These are phyloP conservation scores for Aspergillus asperescens DNA, from an alignment of 495 filamentous ascomycete species.

Conservation along the genomic window DNA sequence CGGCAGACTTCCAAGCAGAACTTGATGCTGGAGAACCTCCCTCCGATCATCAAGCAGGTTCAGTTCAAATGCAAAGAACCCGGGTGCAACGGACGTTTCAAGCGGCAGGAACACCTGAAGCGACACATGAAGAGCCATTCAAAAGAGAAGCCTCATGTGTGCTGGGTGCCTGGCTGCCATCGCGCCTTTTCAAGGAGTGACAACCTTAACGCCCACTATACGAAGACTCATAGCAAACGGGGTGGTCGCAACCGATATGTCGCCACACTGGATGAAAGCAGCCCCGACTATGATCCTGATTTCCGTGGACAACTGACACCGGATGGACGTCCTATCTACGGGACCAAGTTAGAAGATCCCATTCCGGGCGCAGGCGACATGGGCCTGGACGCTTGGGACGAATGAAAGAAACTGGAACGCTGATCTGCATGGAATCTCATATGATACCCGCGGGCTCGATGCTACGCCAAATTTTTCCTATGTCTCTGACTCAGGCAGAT, in stretches of 20 bases:
- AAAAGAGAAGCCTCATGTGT: constrained; percentile 49
- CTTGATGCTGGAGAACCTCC: constrained; percentile 39
- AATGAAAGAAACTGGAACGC: constrained; percentile 19
- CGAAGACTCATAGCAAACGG: constrained; percentile 47
- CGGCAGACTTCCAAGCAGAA: constrained; percentile 38
- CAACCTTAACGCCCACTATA: constrained; percentile 47
- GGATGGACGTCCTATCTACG: constrained; percentile 40
- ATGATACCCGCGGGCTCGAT: constrained; percentile 22
- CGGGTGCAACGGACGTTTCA: constrained; percentile 49
- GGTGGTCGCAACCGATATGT: constrained; percentile 46
- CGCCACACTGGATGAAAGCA: constrained; percentile 43
- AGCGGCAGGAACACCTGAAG: constrained; percentile 60
- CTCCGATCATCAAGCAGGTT: constrained; percentile 39
- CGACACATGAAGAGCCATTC: constrained; percentile 58
- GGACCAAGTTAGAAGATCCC: constrained; percentile 37
- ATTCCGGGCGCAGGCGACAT: constrained; percentile 33
- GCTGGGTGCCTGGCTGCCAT: constrained; percentile 44
- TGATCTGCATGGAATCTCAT: constrained; percentile 18
- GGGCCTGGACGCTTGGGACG: constrained; percentile 35
- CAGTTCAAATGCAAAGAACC: constrained; percentile 47
- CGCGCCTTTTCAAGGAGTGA: constrained; percentile 44
- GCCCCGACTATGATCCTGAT: constrained; percentile 41
- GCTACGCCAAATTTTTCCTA: constrained; percentile 19
- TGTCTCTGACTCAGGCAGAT: constrained; percentile 21
- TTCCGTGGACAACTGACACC: constrained; percentile 43